Evolutionary conservation across 768 basidiomycete genomes (phyloP).

Genomic region (Gloeostereum incarnatum): DNA sequence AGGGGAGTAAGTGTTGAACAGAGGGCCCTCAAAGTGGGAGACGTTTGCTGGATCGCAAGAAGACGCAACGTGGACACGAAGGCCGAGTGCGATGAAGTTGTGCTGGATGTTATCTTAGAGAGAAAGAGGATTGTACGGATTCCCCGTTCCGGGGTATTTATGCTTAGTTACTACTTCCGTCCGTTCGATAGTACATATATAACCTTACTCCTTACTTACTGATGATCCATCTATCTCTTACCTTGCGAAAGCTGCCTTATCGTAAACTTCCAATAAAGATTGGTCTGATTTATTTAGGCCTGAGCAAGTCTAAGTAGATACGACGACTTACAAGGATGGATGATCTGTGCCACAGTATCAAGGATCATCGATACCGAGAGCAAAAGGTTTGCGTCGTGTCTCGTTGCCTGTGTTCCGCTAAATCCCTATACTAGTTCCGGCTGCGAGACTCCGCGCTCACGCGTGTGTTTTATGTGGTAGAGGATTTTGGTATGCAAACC

Average conservation of each 20-base stretch:
- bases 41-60: conserved; percentile 18
- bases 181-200: too few relatives aligned
- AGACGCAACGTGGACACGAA: background rate
- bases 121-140: too few relatives aligned
- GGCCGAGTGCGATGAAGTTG: conserved; percentile 8
- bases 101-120: conserved; percentile 16
- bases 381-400: conserved; percentile 16
- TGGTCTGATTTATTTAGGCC: too few relatives aligned
- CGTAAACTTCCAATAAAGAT: too few relatives aligned
- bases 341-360: conserved; percentile 16
- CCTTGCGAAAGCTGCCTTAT: too few relatives aligned
- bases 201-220: too few relatives aligned
- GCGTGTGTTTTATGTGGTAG: conserved; percentile 31
- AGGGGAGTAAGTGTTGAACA: conserved; percentile 7
- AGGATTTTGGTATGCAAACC: conserved; percentile 17
- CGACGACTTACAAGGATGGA: too few relatives aligned
- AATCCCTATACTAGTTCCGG: conserved; percentile 20
- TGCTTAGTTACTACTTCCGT: too few relatives aligned
- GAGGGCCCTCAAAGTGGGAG: conserved; percentile 14
- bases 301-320: too few relatives aligned
- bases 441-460: conserved; percentile 26
- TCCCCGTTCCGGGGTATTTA: too few relatives aligned
- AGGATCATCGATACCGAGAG: conserved; percentile 19
- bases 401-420: background rate
- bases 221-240: too few relatives aligned